Conservation (phyloP, 805 yeast species). For the Candida krabiensis region DNA sequence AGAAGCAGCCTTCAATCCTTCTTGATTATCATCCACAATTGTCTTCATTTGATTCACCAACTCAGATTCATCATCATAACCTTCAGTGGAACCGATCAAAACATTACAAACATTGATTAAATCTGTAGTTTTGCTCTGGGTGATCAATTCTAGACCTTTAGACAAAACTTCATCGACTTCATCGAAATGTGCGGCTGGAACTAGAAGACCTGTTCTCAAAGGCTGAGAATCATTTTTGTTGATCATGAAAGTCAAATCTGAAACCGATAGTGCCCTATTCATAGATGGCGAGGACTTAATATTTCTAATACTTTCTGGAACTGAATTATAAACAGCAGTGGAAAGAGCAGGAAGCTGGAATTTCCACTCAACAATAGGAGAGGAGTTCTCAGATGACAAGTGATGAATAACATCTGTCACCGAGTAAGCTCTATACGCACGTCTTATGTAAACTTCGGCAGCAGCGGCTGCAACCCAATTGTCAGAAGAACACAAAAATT, state of each 20-base stretch:
- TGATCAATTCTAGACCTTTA: constrained; percentile 72
- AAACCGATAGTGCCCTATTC: constrained; percentile 89
- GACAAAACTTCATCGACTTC: constrained; percentile 82
- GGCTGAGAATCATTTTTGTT: constrained; percentile 67
- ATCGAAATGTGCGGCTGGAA: constrained; percentile 79
- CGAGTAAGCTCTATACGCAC: constrained; percentile 96
- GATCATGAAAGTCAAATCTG: constrained; percentile 85
- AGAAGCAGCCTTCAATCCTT: constrained; percentile 66
- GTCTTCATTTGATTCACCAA: constrained; percentile 62
- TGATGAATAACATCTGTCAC: constrained; percentile 73
- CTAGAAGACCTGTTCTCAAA: constrained; percentile 79
- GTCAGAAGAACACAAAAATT: constrained; percentile 80
- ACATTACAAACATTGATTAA: constrained; percentile 83
- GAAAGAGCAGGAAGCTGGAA: constrained; percentile 78
- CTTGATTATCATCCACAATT: constrained; percentile 64
- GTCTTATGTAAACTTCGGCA: constrained; percentile 92
- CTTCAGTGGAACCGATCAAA: constrained; percentile 71
- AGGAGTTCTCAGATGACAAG: constrained; percentile 42
- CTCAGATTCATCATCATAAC: constrained; percentile 69
- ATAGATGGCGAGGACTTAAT: constrained; percentile 41
- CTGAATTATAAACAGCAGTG: constrained; percentile 72
- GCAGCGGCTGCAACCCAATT: constrained; percentile 94
- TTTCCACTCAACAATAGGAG: constrained; percentile 82
- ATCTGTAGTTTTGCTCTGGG: constrained; percentile 44
- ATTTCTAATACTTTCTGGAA: constrained; percentile 48